These are phyloP conservation scores for Citeromyces matritensis DNA, from an alignment of 805 yeast species.

Conservation along the genomic window DNA sequence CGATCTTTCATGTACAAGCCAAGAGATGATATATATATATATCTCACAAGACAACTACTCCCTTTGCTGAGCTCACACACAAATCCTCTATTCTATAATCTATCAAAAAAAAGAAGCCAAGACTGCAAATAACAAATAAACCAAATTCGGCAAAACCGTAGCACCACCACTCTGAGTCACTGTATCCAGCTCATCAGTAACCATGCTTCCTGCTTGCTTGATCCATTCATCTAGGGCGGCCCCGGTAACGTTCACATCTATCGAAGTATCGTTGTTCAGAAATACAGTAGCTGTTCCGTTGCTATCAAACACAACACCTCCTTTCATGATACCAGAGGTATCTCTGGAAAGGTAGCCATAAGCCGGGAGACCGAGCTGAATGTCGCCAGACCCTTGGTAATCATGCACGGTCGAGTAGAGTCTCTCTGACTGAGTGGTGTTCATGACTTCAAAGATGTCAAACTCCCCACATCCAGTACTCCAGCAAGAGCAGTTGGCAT, in stretches of 20 bases:
- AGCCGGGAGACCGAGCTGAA: slow-evolving; percentile 44
- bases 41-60: too few species aligned
- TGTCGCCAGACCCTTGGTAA: slow-evolving; percentile 55
- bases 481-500: slow-evolving; percentile 63
- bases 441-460: slow-evolving; percentile 64
- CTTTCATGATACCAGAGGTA: slow-evolving; percentile 33
- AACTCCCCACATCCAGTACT: slow-evolving; percentile 68
- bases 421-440: slow-evolving; percentile 36
- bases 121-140: too few species aligned
- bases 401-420: slow-evolving; percentile 61
- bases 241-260: slow-evolving; percentile 28
- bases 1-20: too few species aligned
- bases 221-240: slow-evolving; percentile 31
- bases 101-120: too few species aligned
- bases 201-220: slow-evolving; percentile 8
- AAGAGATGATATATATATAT: too few species aligned
- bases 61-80: too few species aligned
- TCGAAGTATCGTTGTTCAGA: slow-evolving; percentile 33
- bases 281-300: slow-evolving; percentile 50
- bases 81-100: too few species aligned
- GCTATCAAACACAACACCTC: slow-evolving; percentile 58
- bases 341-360: slow-evolving; percentile 44
- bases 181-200: slow-evolving; percentile 8
- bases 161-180: too few species aligned
- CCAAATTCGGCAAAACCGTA: too few species aligned